These are phyloP conservation scores for Pistacia atlantica DNA, from an alignment of 345 rosid genomes.

Conservation along the genomic window DNA sequence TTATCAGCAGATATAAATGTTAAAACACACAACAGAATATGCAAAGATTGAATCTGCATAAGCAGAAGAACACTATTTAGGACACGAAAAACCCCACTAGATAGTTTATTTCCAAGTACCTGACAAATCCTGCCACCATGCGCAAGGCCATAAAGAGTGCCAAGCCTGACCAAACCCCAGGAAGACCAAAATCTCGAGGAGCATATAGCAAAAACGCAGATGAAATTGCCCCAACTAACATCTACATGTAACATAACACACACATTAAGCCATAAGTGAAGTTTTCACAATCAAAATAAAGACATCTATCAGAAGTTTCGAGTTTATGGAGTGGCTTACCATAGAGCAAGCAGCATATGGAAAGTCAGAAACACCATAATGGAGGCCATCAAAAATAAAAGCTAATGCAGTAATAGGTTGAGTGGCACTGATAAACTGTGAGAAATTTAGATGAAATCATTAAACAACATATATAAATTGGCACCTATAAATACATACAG, in stretches of 20 bases:
- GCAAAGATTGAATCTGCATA: background rate
- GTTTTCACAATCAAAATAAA: background rate
- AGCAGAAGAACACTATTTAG: background rate
- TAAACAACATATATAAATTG: background rate
- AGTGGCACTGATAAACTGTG: slow-evolving; percentile 82
- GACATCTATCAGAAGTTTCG: background rate
- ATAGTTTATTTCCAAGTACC: slow-evolving; percentile 42
- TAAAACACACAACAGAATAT: background rate
- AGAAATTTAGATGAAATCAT: slow-evolving; percentile 10
- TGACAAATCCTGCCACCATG: slow-evolving; percentile 68
- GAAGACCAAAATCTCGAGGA: slow-evolving; percentile 61
- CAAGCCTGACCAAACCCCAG: slow-evolving; percentile 92
- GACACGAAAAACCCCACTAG: background rate
- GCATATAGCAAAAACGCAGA: slow-evolving; percentile 66
- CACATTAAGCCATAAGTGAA: background rate
- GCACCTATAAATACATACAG: background rate
- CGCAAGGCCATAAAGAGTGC: slow-evolving; percentile 87
- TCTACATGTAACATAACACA: slow-evolving; percentile 39
- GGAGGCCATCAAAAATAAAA: slow-evolving; percentile 91
- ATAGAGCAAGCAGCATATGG: slow-evolving; percentile 83
- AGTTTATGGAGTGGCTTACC: slow-evolving; percentile 39
- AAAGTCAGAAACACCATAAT: slow-evolving; percentile 93
- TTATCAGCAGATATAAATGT: background rate
- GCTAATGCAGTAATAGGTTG: slow-evolving; percentile 94
- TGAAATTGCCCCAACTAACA: slow-evolving; percentile 71